A percentile compares a stretch with the other conserved stretches of the same genome.
Conservation (phyloP, 108 stramenopile genomes). For the Nitzschia sp. region DNA sequence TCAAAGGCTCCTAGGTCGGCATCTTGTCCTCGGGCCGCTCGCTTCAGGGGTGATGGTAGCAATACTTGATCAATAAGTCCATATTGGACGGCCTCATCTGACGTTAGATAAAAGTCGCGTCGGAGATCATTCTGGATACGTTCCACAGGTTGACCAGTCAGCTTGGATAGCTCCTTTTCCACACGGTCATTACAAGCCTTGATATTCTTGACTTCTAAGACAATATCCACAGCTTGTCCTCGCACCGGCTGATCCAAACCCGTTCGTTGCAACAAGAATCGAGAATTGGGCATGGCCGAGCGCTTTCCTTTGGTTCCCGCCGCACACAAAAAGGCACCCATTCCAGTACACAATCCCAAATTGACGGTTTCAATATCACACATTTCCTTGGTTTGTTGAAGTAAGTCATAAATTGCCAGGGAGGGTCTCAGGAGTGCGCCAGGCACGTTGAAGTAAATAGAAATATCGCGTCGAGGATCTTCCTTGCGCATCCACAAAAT, state of each 20-base stretch:
- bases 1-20: slow-evolving; percentile 80
- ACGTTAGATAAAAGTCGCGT: slow-evolving; percentile 93
- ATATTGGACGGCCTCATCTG: slow-evolving; percentile 90
- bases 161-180: slow-evolving; percentile 62
- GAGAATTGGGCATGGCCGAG: slow-evolving; percentile 86
- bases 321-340: slow-evolving; percentile 88
- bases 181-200: slow-evolving; percentile 78
- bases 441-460: slow-evolving; percentile 90
- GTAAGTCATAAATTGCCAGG: slow-evolving; percentile 89
- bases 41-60: slow-evolving; percentile 62
- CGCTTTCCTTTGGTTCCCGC: slow-evolving; percentile 87
- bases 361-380: slow-evolving; percentile 84
- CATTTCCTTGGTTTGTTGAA: slow-evolving; percentile 67
- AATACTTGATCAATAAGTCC: slow-evolving; percentile 86
- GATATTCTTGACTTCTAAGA: slow-evolving; percentile 75
- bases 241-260: slow-evolving; percentile 86
- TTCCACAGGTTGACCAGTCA: slow-evolving; percentile 82
- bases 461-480: slow-evolving; percentile 59
- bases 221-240: slow-evolving; percentile 92
- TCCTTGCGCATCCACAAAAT: slow-evolving; percentile 80
- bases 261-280: slow-evolving; percentile 90
- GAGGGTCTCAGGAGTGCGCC: slow-evolving; percentile 82
- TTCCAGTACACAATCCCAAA: slow-evolving; percentile 89
- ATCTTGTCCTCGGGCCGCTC: slow-evolving; percentile 51
- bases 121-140: slow-evolving; percentile 81